Base-by-base conservation (phyloP, 2,329 filamentous ascomycete species). In the Cadophora luteo-olivacea region DNA sequence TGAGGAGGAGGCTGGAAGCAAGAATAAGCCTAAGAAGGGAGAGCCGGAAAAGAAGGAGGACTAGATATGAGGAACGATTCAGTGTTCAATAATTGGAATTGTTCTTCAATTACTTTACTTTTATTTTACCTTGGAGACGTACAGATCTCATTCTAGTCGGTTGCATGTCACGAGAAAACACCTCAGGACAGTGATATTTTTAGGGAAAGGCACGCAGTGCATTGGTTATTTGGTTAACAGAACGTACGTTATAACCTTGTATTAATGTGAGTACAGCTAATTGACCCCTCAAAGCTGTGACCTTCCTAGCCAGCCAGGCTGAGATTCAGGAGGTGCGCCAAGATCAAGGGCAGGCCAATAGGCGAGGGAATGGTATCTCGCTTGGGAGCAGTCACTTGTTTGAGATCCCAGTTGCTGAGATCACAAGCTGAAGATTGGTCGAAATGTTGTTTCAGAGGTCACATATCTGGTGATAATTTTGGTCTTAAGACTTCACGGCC, bases 1-100 rank as follows among this genome's bases (percentile, higher is more conserved):
- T 63, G 80, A 82, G 70, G 82, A 82, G 64, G 77, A 79, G 41
- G 68, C 79, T 4, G 80, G 79, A 58, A 78, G 79, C 22, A 82
- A 83, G 68, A 81, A 84, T 52, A 80, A 82, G 71, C 81, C 81
- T 0, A 77, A 79, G 70, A 82, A 82, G 69, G 81, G 81, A 3
- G 71, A 76, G 5, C 81, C 81, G 0, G 68, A 80, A 70, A 81
- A 81, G 68, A 77, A 79, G 49, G n/a, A 60, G 36, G 41, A 29
- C 29, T 29, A 5, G 5, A 55, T 22, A 60, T 58, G 0, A 38
- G n/a, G 11, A 33, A 38, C 41, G 1, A 19, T 3, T 29, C 29
- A 3, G 29, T 29, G 3, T 29, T 29, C 29, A 29, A 29, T 29
- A 29, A 29, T 5, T 29, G 29, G 29, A 29, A 29, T 29, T 29